Percentiles rank a stretch among this genome's conserved stretches.
These are phyloP conservation scores for Caryopteris hybrid DNA, from an alignment of 305 asterid species.

Conservation along the genomic window DNA sequence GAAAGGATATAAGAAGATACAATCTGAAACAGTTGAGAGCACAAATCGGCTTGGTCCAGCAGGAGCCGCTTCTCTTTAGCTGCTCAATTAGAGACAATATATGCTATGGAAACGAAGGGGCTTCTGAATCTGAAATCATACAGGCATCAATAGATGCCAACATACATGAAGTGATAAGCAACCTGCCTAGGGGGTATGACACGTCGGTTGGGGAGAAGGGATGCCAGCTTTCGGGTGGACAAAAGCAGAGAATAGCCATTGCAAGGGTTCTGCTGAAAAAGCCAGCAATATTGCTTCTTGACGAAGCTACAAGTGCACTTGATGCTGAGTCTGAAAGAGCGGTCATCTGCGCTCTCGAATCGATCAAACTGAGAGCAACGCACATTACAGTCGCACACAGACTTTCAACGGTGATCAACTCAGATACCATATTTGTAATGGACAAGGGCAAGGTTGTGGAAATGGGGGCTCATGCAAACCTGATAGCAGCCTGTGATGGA, in stretches of 20 bases:
- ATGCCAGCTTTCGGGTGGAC: slow-evolving; percentile 85
- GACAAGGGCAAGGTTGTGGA: slow-evolving; percentile 70
- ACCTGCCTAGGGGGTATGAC: slow-evolving; percentile 58
- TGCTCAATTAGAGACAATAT: slow-evolving; percentile 70
- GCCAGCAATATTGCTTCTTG: slow-evolving; percentile 67
- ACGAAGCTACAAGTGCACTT: slow-evolving; percentile 87
- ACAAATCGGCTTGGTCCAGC: slow-evolving; percentile 75
- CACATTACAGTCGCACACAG: slow-evolving; percentile 67
- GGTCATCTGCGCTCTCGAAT: slow-evolving; percentile 54
- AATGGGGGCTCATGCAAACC: slow-evolving; percentile 47
- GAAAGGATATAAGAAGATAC: slow-evolving; percentile 39
- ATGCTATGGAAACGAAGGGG: slow-evolving; percentile 61
- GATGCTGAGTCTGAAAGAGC: slow-evolving; percentile 77
- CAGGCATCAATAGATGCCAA: slow-evolving; percentile 64
- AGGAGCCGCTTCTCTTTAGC: slow-evolving; percentile 76
- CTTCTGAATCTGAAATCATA: slow-evolving; percentile 63
- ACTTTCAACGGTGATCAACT: slow-evolving; percentile 63
- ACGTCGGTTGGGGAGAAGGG: slow-evolving; percentile 77
- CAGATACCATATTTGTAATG: slow-evolving; percentile 57
- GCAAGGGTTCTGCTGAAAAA: slow-evolving; percentile 63
- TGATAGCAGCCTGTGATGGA: slow-evolving; percentile 34
- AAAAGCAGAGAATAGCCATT: slow-evolving; percentile 73
- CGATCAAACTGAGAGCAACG: slow-evolving; percentile 38
- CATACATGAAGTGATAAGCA: slow-evolving; percentile 68
- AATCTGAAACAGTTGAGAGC: slow-evolving; percentile 49